Conservation (phyloP, 176 grass and related monocot species). For the Rhynchospora tenuis region DNA sequence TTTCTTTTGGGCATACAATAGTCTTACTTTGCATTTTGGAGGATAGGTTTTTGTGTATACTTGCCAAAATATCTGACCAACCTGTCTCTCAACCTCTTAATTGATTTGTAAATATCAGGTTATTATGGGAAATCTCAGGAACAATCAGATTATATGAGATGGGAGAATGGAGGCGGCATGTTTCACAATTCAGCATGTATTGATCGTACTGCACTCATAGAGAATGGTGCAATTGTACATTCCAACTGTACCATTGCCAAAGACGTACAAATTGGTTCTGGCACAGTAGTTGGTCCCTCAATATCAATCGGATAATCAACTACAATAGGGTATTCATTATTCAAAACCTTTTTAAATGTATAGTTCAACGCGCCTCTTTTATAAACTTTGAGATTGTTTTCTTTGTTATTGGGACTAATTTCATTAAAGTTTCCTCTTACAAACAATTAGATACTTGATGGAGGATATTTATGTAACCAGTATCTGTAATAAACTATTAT, state of each 20-base stretch:
- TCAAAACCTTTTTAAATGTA: background rate
- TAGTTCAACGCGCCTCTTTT: background rate
- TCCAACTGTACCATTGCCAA: slow-evolving; percentile 29
- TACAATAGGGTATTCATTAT: slow-evolving; percentile 48
- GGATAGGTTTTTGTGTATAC: background rate
- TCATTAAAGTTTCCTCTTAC: background rate
- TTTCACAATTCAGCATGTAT: slow-evolving; percentile 22
- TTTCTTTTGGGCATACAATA: background rate
- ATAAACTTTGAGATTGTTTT: background rate
- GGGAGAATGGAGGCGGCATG: slow-evolving; percentile 21
- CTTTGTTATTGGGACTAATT: background rate
- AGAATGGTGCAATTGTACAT: slow-evolving; percentile 17
- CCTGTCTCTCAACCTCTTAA: background rate
- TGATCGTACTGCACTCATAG: slow-evolving; percentile 7
- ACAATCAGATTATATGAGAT: background rate
- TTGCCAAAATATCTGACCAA: background rate
- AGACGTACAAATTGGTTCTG: slow-evolving; percentile 55
- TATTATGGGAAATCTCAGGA: background rate
- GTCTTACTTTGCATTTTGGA: background rate
- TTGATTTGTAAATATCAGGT: slow-evolving; percentile 12
- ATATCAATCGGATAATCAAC: slow-evolving; percentile 62
- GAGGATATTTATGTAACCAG: background rate
- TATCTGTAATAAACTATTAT: too few relatives aligned
- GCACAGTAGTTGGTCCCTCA: slow-evolving; percentile 53
- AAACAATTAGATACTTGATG: background rate